phyloP scores from a whole-genome alignment of 768 basidiomycete genomes.

The Lactarius quietus region DNA sequence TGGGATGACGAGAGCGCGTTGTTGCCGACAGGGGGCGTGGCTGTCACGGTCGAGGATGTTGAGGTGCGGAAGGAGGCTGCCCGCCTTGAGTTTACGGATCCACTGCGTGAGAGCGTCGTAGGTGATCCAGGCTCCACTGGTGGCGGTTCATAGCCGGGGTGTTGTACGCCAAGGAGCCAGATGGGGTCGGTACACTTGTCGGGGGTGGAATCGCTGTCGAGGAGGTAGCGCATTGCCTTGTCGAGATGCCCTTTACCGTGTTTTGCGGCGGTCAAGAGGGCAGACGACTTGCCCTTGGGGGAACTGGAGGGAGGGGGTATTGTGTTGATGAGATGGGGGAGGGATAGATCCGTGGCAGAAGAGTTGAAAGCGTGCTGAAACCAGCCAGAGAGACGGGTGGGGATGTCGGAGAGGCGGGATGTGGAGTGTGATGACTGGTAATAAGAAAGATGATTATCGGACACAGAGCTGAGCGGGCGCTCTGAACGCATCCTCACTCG shows the following conservation, averaged over 20 bases:
- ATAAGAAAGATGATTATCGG: conserved; percentile 44
- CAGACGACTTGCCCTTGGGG: conserved; percentile 45
- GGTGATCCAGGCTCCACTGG: conserved; percentile 28
- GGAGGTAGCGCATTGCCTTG: conserved; percentile 83
- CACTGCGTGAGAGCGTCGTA: conserved; percentile 33
- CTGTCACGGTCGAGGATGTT: conserved; percentile 37
- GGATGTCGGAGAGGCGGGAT: conserved; percentile 61
- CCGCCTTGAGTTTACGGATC: conserved; percentile 41
- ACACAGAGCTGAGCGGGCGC: conserved; percentile 47
- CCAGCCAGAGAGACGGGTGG: conserved; percentile 76
- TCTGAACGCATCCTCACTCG: conserved; percentile 54
- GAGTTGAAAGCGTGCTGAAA: conserved; percentile 72
- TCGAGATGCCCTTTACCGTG: conserved; percentile 74
- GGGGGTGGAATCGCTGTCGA: conserved; percentile 84
- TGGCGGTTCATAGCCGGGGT: conserved; percentile 64
- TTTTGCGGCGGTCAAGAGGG: conserved; percentile 64
- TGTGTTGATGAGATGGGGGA: conserved; percentile 56
- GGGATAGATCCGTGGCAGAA: conserved; percentile 67
- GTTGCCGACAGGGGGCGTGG: conserved; percentile 30
- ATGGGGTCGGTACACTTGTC: conserved; percentile 82
- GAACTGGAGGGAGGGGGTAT: conserved; percentile 34
- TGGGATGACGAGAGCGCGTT: conserved; percentile 38
- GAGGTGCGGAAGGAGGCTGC: conserved; percentile 46
- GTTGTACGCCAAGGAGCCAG: conserved; percentile 84
- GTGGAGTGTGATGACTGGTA: conserved; percentile 44